A percentile compares a stretch with the other conserved stretches of the same genome.
Conservation (phyloP, 2,329 filamentous ascomycete species). For the Arthroderma uncinatum region DNA sequence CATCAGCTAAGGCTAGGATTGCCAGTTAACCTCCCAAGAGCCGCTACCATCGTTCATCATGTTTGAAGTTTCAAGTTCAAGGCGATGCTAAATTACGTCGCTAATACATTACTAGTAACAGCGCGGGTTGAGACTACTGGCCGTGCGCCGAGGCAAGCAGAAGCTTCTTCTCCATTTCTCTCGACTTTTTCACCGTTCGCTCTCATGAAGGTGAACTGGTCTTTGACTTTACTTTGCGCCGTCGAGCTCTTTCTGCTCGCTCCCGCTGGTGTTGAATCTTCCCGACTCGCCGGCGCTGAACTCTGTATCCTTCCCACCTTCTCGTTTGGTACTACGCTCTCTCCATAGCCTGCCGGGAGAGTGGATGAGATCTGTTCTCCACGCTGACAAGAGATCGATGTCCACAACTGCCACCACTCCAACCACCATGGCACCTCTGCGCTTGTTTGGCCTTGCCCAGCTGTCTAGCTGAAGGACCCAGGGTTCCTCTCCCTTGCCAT, state of each 20-base stretch:
- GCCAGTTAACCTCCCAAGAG: background rate
- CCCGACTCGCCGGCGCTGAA: slow-evolving; percentile 1
- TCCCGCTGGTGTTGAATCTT: background rate
- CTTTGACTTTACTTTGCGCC: too few relatives aligned
- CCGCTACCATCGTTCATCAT: slow-evolving; percentile 2
- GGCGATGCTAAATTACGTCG: background rate
- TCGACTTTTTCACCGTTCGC: background rate
- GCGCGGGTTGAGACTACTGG: background rate
- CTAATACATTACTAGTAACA: background rate
- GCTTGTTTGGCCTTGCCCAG: background rate
- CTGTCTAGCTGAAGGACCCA: background rate
- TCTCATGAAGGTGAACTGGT: too few relatives aligned
- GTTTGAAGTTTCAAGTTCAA: background rate
- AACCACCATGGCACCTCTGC: background rate
- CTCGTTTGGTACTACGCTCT: background rate
- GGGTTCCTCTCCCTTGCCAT: background rate
- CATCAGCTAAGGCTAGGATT: background rate
- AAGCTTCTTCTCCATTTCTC: background rate
- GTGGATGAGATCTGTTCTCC: slow-evolving; percentile 1
- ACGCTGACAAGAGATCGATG: background rate
- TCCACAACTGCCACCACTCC: background rate
- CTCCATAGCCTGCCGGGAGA: background rate
- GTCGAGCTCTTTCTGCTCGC: background rate
- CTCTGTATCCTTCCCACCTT: slow-evolving; percentile 2
- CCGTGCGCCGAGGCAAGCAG: background rate